Conservation (phyloP, 225 moss, liverwort and hornwort species). For the Straminergon stramineum region DNA sequence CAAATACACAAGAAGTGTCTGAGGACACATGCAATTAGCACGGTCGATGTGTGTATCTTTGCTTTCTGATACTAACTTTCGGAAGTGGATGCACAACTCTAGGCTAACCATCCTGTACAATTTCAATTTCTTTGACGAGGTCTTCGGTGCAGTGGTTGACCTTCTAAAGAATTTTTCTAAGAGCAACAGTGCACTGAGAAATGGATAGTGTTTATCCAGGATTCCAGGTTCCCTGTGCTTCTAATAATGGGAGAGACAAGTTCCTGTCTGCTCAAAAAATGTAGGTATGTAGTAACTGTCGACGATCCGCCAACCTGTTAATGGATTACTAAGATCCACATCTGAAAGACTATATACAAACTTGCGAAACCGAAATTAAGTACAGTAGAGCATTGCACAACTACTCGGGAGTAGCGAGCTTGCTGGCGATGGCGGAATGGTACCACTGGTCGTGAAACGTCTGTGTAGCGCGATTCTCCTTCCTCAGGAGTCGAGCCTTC, state of each 20-base stretch:
- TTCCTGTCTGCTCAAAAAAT: conserved; percentile 3
- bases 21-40: background rate
- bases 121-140: background rate
- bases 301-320: conserved; percentile 1
- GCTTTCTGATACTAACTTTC: background rate
- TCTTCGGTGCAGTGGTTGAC: background rate
- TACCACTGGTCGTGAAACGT: conserved; percentile 76
- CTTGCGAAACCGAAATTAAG: background rate
- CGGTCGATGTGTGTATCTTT: background rate
- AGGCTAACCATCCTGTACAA: background rate
- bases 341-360: conserved; percentile 1
- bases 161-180: background rate
- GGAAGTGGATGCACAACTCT: background rate
- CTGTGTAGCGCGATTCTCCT: conserved; percentile 34
- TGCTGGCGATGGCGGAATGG: conserved; percentile 81
- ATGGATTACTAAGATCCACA: background rate
- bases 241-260: background rate
- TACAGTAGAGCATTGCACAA: background rate
- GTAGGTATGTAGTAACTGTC: background rate
- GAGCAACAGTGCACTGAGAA: background rate
- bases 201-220: background rate
- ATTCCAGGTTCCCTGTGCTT: background rate
- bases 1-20: background rate
- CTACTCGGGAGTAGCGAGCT: conserved; percentile 43
- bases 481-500: conserved; percentile 64